Evolutionary conservation across 768 basidiomycete genomes (phyloP).

Genomic region (Auricularia sp.): DNA sequence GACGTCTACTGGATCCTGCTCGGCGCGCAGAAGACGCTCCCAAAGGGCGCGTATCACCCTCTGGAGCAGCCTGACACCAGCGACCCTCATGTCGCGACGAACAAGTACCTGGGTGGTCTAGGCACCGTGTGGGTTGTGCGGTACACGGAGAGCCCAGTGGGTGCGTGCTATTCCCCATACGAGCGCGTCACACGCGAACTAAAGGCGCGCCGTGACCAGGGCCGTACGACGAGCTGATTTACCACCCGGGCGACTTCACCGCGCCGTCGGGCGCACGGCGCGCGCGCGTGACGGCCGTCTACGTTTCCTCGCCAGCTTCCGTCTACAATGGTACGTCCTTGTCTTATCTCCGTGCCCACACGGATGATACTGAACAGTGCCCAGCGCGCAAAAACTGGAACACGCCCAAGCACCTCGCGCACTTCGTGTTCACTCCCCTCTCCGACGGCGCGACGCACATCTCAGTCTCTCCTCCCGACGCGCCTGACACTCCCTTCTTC

Average conservation of each 20-base stretch:
- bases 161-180: not conserved
- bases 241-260: conserved; percentile 8
- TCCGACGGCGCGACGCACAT: not conserved
- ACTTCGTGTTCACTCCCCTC: conserved; percentile 7
- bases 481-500: not conserved
- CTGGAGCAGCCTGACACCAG: not conserved
- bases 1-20: not conserved
- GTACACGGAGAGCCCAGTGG: not conserved
- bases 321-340: conserved; percentile 7
- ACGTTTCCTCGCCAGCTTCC: conserved; percentile 9
- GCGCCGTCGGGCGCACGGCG: conserved; percentile 3
- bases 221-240: conserved; percentile 10
- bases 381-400: conserved; percentile 11
- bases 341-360: not conserved
- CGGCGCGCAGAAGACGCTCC: not conserved
- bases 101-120: not conserved
- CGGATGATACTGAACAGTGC: not conserved
- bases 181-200: not conserved
- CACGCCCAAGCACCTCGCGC: conserved; percentile 9
- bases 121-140: not conserved
- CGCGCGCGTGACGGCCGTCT: conserved; percentile 4
- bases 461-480: not conserved
- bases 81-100: not conserved
- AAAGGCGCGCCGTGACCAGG: not conserved
- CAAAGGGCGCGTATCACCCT: not conserved